A percentile compares a stretch with the other conserved stretches of the same genome.
Evolutionary conservation across 495 filamentous ascomycete genomes (phyloP).

Genomic region (Recurvomyces mirabilis): DNA sequence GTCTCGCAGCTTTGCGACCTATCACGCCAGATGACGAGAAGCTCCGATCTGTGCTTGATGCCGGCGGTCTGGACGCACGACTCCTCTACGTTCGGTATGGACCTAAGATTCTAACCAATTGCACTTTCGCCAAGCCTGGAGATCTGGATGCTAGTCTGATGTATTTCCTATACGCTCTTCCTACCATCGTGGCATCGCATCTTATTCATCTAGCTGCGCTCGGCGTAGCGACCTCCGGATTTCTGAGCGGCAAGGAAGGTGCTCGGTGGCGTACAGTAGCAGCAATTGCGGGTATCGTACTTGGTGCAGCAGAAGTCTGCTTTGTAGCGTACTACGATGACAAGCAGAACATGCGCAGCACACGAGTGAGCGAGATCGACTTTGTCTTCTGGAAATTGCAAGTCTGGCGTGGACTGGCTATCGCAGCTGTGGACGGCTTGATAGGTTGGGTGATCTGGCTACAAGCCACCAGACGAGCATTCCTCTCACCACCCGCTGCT

Average conservation of each 20-base stretch:
- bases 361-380: slow-evolving; percentile 47
- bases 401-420: slow-evolving; percentile 43
- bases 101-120: slow-evolving; percentile 55
- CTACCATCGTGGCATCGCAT: slow-evolving; percentile 62
- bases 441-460: slow-evolving; percentile 57
- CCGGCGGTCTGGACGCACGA: slow-evolving; percentile 53
- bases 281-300: slow-evolving; percentile 46
- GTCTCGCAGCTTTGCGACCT: slow-evolving; percentile 54
- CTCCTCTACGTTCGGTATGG: slow-evolving; percentile 78
- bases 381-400: slow-evolving; percentile 59
- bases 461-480: slow-evolving; percentile 61
- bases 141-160: slow-evolving; percentile 40
- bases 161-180: slow-evolving; percentile 74
- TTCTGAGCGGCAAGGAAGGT: slow-evolving; percentile 45
- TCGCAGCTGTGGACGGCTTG: slow-evolving; percentile 51
- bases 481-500: slow-evolving; percentile 41
- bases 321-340: slow-evolving; percentile 49
- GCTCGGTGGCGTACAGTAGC: slow-evolving; percentile 58
- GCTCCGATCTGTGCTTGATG: slow-evolving; percentile 15
- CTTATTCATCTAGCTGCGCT: slow-evolving; percentile 60
- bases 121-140: slow-evolving; percentile 73
- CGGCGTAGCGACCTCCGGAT: slow-evolving; percentile 50
- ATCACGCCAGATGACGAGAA: slow-evolving; percentile 50
- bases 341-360: slow-evolving; percentile 44
- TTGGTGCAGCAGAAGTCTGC: slow-evolving; percentile 57